phyloP scores from a whole-genome alignment of 1,284 basidiomycete genomes.

The Marasmius tenuissimus region DNA sequence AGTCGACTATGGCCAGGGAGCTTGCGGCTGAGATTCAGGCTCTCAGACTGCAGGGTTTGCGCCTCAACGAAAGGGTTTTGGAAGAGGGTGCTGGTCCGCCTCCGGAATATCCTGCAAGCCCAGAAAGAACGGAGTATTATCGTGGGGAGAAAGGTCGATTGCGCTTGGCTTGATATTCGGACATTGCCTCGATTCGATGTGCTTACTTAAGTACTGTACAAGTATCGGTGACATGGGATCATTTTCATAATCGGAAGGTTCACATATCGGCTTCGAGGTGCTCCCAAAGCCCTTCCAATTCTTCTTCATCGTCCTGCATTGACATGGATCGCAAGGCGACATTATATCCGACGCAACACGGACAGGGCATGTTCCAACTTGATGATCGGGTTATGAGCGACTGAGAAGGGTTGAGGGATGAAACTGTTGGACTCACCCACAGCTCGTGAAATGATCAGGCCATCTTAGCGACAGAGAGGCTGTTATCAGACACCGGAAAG shows the following conservation, averaged over 20 bases:
- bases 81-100: too few species aligned
- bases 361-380: background rate
- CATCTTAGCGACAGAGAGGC: background rate
- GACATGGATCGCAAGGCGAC: background rate
- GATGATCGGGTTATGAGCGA: background rate
- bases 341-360: background rate
- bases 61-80: too few species aligned
- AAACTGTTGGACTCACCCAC: background rate
- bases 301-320: background rate
- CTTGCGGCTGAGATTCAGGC: too few species aligned
- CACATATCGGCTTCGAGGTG: background rate
- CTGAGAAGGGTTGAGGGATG: background rate
- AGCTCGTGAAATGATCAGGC: background rate
- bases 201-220: too few species aligned
- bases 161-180: too few species aligned
- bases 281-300: background rate
- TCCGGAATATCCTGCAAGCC: too few species aligned
- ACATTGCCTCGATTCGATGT: too few species aligned
- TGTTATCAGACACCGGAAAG: background rate
- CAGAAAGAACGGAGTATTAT: too few species aligned
- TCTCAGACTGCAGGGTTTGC: too few species aligned
- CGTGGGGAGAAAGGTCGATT: too few species aligned
- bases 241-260: background rate
- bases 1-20: too few species aligned
- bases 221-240: too few species aligned